phyloP scores from a whole-genome alignment of 768 basidiomycete species.

The Tricholoma flavovirens region DNA sequence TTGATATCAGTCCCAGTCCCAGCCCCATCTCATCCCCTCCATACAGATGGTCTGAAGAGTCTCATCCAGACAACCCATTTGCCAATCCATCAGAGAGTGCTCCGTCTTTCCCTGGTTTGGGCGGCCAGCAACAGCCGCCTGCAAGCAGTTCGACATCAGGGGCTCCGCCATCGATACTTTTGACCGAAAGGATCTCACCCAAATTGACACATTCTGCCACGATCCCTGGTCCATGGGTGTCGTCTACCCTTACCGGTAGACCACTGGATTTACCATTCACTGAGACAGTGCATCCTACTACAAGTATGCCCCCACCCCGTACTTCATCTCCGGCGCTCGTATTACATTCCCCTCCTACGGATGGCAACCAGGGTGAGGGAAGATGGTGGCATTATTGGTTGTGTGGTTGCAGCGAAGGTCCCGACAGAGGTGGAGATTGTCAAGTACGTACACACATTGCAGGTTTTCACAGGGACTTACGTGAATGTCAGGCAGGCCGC shows the following conservation, averaged over 20 bases:
- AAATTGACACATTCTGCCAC: conserved; percentile 1
- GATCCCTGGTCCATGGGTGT: conserved; percentile 18
- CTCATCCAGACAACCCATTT: conserved; percentile 38
- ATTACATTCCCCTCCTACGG: conserved; percentile 16
- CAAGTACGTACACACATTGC: conserved; percentile 43
- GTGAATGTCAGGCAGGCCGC: conserved; percentile 53
- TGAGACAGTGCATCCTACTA: conserved; percentile 47
- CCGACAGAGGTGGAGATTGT: conserved; percentile 63
- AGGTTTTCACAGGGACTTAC: background rate
- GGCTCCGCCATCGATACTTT: conserved; percentile 5
- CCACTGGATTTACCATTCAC: conserved; percentile 61
- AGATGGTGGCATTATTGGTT: conserved; percentile 87
- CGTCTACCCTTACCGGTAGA: conserved; percentile 46
- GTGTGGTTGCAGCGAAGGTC: conserved; percentile 74
- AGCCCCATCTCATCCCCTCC: conserved; percentile 30
- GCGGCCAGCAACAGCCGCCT: conserved; percentile 13
- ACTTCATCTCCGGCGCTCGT: conserved; percentile 23
- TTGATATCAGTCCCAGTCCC: conserved; percentile 35
- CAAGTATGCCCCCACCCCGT: conserved; percentile 33
- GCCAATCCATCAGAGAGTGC: conserved; percentile 36
- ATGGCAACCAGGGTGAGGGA: conserved; percentile 31
- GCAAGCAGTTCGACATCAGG: conserved; percentile 21
- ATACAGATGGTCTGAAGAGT: conserved; percentile 17
- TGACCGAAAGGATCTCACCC: background rate
- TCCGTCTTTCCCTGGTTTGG: conserved; percentile 45